Base-by-base conservation (phyloP, 306 rosid species). In the Delonix regia region DNA sequence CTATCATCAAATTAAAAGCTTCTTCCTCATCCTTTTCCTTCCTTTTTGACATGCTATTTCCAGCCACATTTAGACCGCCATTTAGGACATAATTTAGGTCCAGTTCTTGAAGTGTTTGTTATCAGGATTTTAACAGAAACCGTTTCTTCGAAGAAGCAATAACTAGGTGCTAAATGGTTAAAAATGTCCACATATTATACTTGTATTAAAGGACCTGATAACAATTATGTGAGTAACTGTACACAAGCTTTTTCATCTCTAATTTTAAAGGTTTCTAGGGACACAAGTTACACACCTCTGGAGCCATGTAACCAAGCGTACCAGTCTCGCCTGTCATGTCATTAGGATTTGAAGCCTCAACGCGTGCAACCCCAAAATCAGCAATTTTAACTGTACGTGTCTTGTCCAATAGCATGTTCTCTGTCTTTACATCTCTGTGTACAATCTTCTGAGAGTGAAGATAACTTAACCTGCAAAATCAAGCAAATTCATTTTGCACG, bases 281-380 rank as follows among this genome's bases (percentile, higher is more conserved):
- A 53, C 74, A 68, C 51, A 34, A n/a, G 80, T 42, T 7, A 78
- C 74, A 86, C 78, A 95, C 99, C 99, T 95, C 99, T 2, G 99
- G 99, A 82, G 99, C 99, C 99, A 95, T 95, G 87, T 95, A 95
- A 83, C 99, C 99, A 52, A 95, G 97, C 13, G 99, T 95, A 28
- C 99, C 99, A 41, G 99, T 95, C 92, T 95, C 99, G 83, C 99
- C 99, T 16, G 99, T 95, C 99, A 95, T 95, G 84, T 95, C 99
- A 41, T 95, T 95, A 71, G 98, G 99, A 89, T 95, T 95, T 79
- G 99, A 95, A 34, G 99, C 99, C 87, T 95, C 99, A 10, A 95
- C 98, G 12, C 99, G 95, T 15, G 99, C 99, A 71, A 95, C 99
- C 62, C 99, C 99, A 80, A 95, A 95, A 85, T 95, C 99, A 41